Evolutionary conservation across 1,284 basidiomycete species (phyloP), one percentile per base, ranked within the genome.

Genomic region (Phylloporus gajari): DNA sequence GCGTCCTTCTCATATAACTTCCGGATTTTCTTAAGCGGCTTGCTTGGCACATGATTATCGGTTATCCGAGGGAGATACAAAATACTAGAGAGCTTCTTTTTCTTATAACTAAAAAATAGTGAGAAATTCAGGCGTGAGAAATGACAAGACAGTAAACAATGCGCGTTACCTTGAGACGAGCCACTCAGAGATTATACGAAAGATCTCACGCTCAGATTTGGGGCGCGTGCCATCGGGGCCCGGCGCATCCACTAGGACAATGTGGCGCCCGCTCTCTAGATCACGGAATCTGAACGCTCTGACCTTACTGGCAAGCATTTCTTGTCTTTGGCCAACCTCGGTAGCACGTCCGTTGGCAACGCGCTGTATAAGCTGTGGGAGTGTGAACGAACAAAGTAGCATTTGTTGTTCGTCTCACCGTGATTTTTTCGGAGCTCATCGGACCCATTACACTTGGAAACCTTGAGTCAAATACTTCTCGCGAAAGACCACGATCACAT

Each of bases 41-140:
- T 83, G 21, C 86, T 85, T 2, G 83, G 83, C 70, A 88, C 81
- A 19, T 86, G 82, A 73, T 81, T 81, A 75, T 88, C 87, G 12
- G 85, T 82, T 70, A 89, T 89, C 8, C 85, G 83, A 71, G 89
- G 88, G 72, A 88, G 77, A 75, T 88, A 89, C 27, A 89, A 80
- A 61, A 89, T 80, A 0, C 86, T 88, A n/a, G 83, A 81, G 7
- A 89, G 66, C 32, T 69, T 70, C 64, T 79, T 77, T 27, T 78
- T 74, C 48, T 81, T 73, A 68, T 85, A 82, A 44, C 85, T 88
- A 44, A 58, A 23, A 53, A n/a, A 35, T 15, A 46, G 46, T 12
- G 25, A 19, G 13, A 19, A 19, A 27, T 4, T 53, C 35, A 40
- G 30, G 30, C 12, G 23, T 72, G 30, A 72, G 30, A 42, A 30